Percentiles rank a stretch among this genome's conserved stretches.
These are phyloP conservation scores for Pyricularia pennisetigena DNA, from an alignment of 2,329 filamentous ascomycete genomes.

Conservation along the genomic window DNA sequence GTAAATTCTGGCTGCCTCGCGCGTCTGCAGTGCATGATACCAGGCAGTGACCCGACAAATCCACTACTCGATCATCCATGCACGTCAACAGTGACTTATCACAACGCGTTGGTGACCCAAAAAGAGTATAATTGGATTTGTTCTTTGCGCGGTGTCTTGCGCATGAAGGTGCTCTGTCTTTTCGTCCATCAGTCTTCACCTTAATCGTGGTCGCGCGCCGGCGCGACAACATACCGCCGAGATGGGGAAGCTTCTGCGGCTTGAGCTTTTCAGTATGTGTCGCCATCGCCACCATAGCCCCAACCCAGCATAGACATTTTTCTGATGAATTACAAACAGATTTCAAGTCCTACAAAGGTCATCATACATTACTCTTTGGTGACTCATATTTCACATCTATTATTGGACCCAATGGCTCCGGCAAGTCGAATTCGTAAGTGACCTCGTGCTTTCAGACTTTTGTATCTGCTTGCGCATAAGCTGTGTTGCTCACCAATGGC, in stretches of 20 bases:
- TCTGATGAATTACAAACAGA: slow-evolving; percentile 38
- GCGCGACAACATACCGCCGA: slow-evolving; percentile 5
- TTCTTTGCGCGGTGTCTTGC: not conserved
- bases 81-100: not conserved
- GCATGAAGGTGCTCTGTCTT: not conserved
- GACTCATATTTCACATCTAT: slow-evolving; percentile 99
- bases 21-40: not conserved
- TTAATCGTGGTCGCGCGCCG: slow-evolving; percentile 1
- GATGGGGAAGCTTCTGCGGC: slow-evolving; percentile 93
- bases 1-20: slow-evolving; percentile 4
- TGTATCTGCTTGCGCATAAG: not conserved
- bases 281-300: slow-evolving; percentile 1
- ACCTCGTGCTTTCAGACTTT: not conserved
- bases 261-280: slow-evolving; percentile 81
- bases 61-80: not conserved
- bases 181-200: not conserved
- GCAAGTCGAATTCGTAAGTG: slow-evolving; percentile 91
- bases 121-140: not conserved
- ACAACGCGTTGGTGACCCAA: not conserved
- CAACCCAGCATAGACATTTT: not conserved
- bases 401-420: slow-evolving; percentile 98
- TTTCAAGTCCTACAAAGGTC: slow-evolving; percentile 99
- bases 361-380: slow-evolving; percentile 87
- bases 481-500: slow-evolving; percentile 14
- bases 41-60: not conserved